Evolutionary conservation across 257 asterid species (phyloP).

Genomic region (Przewalskia tangutica): DNA sequence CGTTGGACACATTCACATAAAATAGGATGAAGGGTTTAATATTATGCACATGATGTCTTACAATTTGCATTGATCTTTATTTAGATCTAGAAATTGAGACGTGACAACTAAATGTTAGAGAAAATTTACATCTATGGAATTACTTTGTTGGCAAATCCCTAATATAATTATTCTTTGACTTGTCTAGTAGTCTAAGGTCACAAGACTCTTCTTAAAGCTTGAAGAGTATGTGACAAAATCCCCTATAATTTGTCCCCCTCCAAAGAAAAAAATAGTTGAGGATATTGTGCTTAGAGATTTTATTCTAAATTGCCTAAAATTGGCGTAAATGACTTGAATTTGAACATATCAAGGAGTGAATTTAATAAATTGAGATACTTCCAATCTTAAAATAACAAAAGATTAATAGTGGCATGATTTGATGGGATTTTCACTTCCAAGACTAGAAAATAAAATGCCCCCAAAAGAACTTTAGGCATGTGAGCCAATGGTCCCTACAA

Average conservation of each 20-base stretch:
- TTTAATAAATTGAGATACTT: neutral
- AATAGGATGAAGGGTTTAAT: neutral
- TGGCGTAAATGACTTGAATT: neutral
- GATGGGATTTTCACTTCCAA: neutral
- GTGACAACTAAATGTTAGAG: neutral
- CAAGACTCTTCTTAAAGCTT: neutral
- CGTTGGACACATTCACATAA: too few relatives aligned
- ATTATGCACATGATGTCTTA: neutral
- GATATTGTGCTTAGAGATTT: neutral
- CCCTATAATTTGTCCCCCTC: neutral
- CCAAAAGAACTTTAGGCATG: constrained; percentile 1
- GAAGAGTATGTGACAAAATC: neutral
- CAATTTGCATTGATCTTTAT: neutral
- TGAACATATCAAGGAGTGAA: neutral
- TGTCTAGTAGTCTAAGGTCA: neutral
- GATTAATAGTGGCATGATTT: neutral
- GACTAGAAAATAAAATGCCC: neutral
- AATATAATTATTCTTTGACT: neutral
- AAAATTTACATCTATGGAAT: neutral
- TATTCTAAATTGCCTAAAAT: neutral
- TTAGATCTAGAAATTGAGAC: neutral
- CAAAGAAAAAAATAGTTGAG: neutral
- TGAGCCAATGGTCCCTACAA: neutral
- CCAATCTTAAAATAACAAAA: neutral
- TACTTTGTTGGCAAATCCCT: too few relatives aligned